A percentile compares a stretch with the other conserved stretches of the same genome.
These are phyloP conservation scores for Neurospora sp. DNA, from an alignment of 495 filamentous ascomycete species.

Conservation along the genomic window DNA sequence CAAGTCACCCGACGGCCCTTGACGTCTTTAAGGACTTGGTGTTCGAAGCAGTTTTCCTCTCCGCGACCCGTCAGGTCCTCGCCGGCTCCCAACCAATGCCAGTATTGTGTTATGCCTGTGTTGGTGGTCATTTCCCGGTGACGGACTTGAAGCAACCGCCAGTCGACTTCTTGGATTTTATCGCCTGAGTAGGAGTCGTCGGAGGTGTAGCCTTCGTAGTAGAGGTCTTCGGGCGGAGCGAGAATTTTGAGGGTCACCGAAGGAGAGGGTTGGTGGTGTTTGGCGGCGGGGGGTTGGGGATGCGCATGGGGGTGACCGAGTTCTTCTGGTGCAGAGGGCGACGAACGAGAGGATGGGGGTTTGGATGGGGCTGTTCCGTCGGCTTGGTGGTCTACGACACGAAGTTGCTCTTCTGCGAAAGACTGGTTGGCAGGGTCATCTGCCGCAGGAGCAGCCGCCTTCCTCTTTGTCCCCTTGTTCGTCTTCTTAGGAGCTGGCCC, in stretches of 20 bases:
- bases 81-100: constrained; percentile 28
- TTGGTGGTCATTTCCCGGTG: constrained; percentile 27
- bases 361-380: not conserved
- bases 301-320: not conserved
- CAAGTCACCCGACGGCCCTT: constrained; percentile 26
- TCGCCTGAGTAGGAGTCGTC: constrained; percentile 32
- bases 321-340: not conserved
- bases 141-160: constrained; percentile 38
- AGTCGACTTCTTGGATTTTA: constrained; percentile 31
- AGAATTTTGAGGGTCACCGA: not conserved
- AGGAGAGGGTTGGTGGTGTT: not conserved
- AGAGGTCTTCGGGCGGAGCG: constrained; percentile 18
- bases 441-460: not conserved
- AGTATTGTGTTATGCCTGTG: constrained; percentile 37
- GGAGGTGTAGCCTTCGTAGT: constrained; percentile 34
- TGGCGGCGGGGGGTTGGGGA: not conserved
- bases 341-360: not conserved
- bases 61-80: constrained; percentile 5
- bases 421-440: not conserved
- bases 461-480: constrained; percentile 4
- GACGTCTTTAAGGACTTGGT: constrained; percentile 36
- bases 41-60: constrained; percentile 30
- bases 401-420: not conserved
- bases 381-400: not conserved
- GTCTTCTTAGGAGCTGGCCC: not conserved